These are phyloP conservation scores for Ascochyta pisi DNA, from an alignment of 2,329 filamentous ascomycete genomes.

Conservation along the genomic window DNA sequence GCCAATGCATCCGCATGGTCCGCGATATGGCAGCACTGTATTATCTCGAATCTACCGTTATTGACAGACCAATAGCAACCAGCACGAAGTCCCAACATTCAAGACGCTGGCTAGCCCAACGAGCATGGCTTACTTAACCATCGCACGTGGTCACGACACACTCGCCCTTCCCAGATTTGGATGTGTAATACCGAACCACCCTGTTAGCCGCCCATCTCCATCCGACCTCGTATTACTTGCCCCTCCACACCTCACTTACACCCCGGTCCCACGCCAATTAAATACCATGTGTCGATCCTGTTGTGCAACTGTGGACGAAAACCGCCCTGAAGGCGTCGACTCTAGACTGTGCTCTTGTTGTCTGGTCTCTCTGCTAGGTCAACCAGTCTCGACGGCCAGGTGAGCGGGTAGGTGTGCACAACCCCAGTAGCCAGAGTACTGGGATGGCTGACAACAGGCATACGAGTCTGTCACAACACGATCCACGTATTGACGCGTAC, in stretches of 20 bases:
- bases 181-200: too few relatives aligned
- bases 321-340: not conserved
- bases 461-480: too few relatives aligned
- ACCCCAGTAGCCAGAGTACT: not conserved
- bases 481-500: not conserved
- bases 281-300: slow-evolving; percentile 10
- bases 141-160: too few relatives aligned
- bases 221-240: slow-evolving; percentile 2
- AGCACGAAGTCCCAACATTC: not conserved
- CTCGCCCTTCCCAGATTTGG: too few relatives aligned
- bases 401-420: not conserved
- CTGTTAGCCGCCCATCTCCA: slow-evolving; percentile 1
- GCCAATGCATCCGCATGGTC: too few relatives aligned
- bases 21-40: not conserved
- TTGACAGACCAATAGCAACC: not conserved
- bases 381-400: not conserved
- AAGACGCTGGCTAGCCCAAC: not conserved
- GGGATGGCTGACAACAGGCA: not conserved
- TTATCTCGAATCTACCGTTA: not conserved
- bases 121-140: not conserved
- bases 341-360: not conserved
- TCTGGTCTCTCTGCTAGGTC: too few relatives aligned
- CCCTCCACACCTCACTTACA: slow-evolving; percentile 7
- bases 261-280: slow-evolving; percentile 3
- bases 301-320: slow-evolving; percentile 3